These are phyloP conservation scores for Tetradesmus lagerheimii DNA, from an alignment of 139 green algal genomes.

Conservation along the genomic window DNA sequence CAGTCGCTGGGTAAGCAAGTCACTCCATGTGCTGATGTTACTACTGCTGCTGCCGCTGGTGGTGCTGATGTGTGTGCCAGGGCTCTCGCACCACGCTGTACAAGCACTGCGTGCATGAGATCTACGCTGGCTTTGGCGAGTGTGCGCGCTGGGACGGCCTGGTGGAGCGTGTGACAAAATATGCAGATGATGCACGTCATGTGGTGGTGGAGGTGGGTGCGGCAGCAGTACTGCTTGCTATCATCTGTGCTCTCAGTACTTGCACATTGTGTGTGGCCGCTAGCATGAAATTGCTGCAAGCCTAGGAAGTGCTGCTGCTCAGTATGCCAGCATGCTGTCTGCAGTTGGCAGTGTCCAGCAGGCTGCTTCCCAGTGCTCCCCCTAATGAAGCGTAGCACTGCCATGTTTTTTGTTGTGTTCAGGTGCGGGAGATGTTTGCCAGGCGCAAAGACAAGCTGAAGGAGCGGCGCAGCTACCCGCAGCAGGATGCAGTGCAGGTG, in stretches of 20 bases:
- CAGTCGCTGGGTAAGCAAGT: too few species aligned
- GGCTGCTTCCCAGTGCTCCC: too few species aligned
- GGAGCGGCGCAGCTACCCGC: constrained; percentile 68
- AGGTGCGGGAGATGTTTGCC: constrained; percentile 71
- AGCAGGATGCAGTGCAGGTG: constrained; percentile 54
- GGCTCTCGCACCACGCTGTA: constrained; percentile 56
- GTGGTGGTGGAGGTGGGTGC: constrained; percentile 52
- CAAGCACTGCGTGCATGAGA: constrained; percentile 71
- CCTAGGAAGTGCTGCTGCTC: too few species aligned
- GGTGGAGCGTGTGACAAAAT: constrained; percentile 77
- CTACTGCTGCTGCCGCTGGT: neutral
- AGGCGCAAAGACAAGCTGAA: constrained; percentile 81
- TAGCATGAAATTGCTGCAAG: too few species aligned
- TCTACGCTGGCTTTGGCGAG: constrained; percentile 87
- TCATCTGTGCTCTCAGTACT: too few species aligned
- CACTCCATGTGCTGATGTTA: neutral
- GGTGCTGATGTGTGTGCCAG: neutral
- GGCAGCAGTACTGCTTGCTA: neutral
- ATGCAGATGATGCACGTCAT: constrained; percentile 70
- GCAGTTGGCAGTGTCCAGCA: too few species aligned
- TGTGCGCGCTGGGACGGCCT: constrained; percentile 87
- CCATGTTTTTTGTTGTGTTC: neutral
- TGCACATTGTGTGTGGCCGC: too few species aligned
- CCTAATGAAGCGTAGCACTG: neutral
- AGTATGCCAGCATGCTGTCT: too few species aligned